Base-by-base conservation (phyloP, 2,329 filamentous ascomycete species). In the Epichloe gansuensis region DNA sequence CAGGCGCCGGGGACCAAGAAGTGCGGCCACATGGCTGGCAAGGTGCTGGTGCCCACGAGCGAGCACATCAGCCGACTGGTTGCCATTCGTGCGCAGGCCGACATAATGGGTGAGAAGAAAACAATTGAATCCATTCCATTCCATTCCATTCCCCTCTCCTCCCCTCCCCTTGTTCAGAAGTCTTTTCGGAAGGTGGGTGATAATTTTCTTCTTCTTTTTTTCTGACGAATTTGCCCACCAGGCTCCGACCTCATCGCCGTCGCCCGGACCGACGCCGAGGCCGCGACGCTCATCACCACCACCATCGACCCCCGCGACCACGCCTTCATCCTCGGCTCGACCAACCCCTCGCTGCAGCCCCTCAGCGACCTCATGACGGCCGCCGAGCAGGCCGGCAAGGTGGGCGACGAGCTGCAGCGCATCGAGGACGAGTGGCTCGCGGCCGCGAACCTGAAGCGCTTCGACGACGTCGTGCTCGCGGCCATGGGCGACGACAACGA, bases 1-100 rank as follows among this genome's bases (percentile, higher is more conserved):
- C 93, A 97, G 72, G 91, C 93, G 4, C 91, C 93, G 3, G 93
- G 93, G 52, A 97, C 93, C 48, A 98, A 98, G 82, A 98, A 98
- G 81, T 98, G 93, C 69, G 93, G 93, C 58, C 93, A 97, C 74
- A 97, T 97, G 93, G 93, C 93, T 59, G 93, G 93, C 65, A 97
- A 97, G 75, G 93, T 97, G 44, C 77, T 98, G 55, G 93, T 98
- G 50, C 93, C 93, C 49, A 94, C 96, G 67, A 88, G 83, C 71
- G 93, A 98, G 75, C 93, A 98, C 75, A 96, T 97, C 74, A 97
- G 96, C 76, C 86, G 93, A 52, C 78, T 98, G 52, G 90, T 98
- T 49, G 91, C 93, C 61, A 97, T 98, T 68, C 86, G 93, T 55
- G 91, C 93, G 4, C 93, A 98, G 73, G 91, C 93, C 61, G 93